Evolutionary conservation across 345 rosid genomes (phyloP).

Genomic region (Eucalyptus guilfoylei): DNA sequence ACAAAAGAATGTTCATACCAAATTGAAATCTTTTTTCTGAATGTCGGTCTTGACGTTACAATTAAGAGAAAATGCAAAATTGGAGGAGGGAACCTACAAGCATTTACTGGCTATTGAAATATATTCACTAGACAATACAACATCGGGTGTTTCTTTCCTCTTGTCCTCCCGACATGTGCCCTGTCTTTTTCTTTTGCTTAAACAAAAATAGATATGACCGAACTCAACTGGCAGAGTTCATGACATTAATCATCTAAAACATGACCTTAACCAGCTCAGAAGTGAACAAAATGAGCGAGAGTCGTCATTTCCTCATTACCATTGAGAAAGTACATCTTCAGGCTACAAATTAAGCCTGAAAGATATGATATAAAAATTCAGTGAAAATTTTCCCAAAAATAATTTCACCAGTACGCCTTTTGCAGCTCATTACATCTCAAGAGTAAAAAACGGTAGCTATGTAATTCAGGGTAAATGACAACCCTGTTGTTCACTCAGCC

Average conservation of each 20-base stretch:
- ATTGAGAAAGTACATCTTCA: background rate
- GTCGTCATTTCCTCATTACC: background rate
- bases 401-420: background rate
- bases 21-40: background rate
- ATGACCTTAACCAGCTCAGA: background rate
- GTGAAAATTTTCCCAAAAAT: background rate
- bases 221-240: background rate
- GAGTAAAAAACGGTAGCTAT: constrained; percentile 9
- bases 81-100: background rate
- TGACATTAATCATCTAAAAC: background rate
- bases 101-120: background rate
- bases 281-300: background rate
- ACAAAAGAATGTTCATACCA: background rate
- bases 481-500: constrained; percentile 17
- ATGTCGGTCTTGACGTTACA: background rate
- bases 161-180: background rate
- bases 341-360: background rate
- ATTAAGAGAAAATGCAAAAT: background rate
- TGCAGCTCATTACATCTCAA: background rate
- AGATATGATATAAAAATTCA: background rate
- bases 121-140: background rate
- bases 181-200: background rate
- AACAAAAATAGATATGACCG: background rate
- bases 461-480: background rate
- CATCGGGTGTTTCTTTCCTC: background rate